A percentile compares a stretch with the other conserved stretches of the same genome.
Evolutionary conservation across 148 eudicot genomes (phyloP).

Genomic region (Cornus suecica): DNA sequence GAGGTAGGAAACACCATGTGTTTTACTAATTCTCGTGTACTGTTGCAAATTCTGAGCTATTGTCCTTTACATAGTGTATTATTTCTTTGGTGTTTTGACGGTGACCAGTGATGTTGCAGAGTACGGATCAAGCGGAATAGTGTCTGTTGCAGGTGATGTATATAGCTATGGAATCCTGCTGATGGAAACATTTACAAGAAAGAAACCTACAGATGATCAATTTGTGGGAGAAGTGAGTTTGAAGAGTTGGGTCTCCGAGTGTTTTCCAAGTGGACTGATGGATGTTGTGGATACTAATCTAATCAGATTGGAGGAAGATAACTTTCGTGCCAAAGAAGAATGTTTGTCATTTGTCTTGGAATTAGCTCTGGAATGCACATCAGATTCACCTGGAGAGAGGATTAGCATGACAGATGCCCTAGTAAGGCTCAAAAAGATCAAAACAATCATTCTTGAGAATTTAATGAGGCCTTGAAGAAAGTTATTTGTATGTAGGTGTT

Average conservation of each 20-base stretch:
- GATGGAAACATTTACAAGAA: neutral
- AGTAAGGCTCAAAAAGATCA: no score
- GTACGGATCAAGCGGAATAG: neutral
- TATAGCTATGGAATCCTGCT: no score
- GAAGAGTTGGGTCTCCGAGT: neutral
- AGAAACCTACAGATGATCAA: neutral
- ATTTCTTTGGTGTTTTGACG: no score
- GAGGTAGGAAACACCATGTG: no score
- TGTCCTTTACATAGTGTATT: neutral
- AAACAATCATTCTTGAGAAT: neutral
- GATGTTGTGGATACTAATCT: neutral
- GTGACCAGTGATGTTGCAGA: neutral
- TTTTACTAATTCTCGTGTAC: no score
- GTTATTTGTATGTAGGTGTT: no score
- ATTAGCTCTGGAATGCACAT: no score
- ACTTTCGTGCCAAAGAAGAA: neutral
- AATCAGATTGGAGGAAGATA: neutral
- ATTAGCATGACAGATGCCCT: no score
- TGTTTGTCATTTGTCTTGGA: neutral
- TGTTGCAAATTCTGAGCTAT: no score
- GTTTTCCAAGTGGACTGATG: neutral
- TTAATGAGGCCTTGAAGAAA: no score
- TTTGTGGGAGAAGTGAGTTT: neutral
- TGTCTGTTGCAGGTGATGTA: neutral
- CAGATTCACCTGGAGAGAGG: no score